Percentiles rank a stretch among this genome's conserved stretches.
These are phyloP conservation scores for Plenodomus tracheiphilus DNA, from an alignment of 2,329 filamentous ascomycete genomes.

Conservation along the genomic window DNA sequence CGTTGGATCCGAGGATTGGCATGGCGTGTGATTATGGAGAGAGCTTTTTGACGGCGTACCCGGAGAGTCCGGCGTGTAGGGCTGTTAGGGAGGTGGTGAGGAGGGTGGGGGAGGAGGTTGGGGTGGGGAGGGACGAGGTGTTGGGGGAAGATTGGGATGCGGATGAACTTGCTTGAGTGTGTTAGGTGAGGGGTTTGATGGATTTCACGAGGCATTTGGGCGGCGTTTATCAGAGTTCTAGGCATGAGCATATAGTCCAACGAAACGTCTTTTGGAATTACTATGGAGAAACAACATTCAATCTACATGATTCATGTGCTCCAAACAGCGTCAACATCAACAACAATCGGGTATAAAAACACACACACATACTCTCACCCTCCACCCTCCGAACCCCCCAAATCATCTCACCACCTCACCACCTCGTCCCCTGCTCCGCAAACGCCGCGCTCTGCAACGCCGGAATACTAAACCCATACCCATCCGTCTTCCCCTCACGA, in stretches of 20 bases:
- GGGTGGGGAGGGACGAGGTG: conserved; percentile 33
- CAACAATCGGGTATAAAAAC: too few relatives aligned
- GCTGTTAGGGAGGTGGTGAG: conserved; percentile 82
- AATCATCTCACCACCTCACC: conserved; percentile 9
- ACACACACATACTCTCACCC: too few relatives aligned
- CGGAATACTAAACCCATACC: conserved; percentile 55
- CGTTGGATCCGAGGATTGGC: conserved; percentile 88
- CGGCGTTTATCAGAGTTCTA: too few relatives aligned
- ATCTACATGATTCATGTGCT: not conserved
- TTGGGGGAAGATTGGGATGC: conserved; percentile 26
- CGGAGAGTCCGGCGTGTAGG: conserved; percentile 85
- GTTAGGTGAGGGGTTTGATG: not conserved
- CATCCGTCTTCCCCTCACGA: conserved; percentile 50
- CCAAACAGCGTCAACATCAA: not conserved
- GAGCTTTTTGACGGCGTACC: conserved; percentile 93
- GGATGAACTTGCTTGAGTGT: not conserved
- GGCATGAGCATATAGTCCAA: too few relatives aligned
- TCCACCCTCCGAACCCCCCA: not conserved
- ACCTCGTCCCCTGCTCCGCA: conserved; percentile 16
- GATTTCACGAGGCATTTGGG: not conserved
- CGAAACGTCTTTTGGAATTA: too few relatives aligned
- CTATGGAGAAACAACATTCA: too few relatives aligned
- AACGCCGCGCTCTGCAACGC: conserved; percentile 39
- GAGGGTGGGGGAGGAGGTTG: conserved; percentile 60
- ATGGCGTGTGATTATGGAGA: conserved; percentile 98